phyloP scores from a whole-genome alignment of 768 basidiomycete genomes.

The Crassisporium funariophilum region DNA sequence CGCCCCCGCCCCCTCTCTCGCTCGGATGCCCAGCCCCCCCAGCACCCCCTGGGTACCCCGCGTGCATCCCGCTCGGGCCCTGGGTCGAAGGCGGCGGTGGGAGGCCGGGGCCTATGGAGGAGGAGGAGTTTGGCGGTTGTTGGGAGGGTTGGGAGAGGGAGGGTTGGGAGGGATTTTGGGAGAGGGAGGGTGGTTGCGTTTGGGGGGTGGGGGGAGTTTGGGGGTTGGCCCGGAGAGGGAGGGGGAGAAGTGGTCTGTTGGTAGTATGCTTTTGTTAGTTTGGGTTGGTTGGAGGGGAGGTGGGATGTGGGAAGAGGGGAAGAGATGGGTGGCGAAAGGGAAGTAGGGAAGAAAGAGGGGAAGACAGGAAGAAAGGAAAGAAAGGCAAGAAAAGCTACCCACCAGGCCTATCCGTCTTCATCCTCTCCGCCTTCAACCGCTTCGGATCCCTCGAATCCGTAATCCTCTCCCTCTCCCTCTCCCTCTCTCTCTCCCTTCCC shows the following conservation, averaged over 20 bases:
- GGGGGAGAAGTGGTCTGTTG: conserved; percentile 43
- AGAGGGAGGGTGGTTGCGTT: too few species aligned
- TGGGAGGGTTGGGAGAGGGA: conserved; percentile 38
- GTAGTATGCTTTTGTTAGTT: too few species aligned
- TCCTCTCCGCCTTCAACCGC: conserved; percentile 51
- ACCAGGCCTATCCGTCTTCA: conserved; percentile 41
- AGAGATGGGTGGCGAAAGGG: too few species aligned
- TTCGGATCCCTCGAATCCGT: conserved; percentile 57
- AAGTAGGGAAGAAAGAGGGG: background rate
- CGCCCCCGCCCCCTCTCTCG: background rate
- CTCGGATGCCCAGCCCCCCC: conserved; percentile 7
- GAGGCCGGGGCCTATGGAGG: conserved; percentile 22
- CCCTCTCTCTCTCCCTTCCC: conserved; percentile 36
- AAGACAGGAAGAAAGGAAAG: background rate
- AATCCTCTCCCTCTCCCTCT: conserved; percentile 29
- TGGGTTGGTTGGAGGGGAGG: too few species aligned
- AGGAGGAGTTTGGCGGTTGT: conserved; percentile 41
- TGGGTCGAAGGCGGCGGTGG: conserved; percentile 32
- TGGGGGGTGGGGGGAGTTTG: conserved; percentile 40
- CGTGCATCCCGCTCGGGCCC: too few species aligned
- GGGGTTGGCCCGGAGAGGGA: conserved; percentile 39
- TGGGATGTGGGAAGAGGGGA: too few species aligned
- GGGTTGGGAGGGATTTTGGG: conserved; percentile 44
- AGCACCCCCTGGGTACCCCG: conserved; percentile 3
- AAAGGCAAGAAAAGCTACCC: too few species aligned